Percentiles rank a stretch among this genome's conserved stretches.
These are phyloP conservation scores for Ceratocystis cacaofunesta DNA, from an alignment of 2,329 filamentous ascomycete species.

Conservation along the genomic window DNA sequence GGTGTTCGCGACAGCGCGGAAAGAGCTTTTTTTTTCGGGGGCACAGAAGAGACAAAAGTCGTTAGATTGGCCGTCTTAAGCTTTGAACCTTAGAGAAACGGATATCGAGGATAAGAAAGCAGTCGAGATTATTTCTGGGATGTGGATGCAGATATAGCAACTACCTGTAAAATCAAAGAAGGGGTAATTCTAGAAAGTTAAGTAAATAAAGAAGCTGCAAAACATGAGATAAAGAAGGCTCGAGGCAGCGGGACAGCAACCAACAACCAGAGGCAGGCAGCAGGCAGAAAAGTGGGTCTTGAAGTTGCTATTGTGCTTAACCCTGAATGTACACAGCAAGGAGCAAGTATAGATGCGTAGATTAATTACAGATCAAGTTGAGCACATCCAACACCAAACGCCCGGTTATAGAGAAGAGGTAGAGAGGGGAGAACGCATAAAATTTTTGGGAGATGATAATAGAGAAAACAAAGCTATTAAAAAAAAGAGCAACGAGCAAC, in stretches of 20 bases:
- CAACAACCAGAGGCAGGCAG: neutral
- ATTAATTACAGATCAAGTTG: neutral
- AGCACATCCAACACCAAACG: neutral
- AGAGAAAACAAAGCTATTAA: slow-evolving; percentile 4
- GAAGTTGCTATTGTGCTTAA: neutral
- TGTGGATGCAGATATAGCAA: neutral
- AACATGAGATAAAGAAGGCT: neutral
- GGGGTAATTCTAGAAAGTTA: neutral
- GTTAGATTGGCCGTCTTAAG: neutral
- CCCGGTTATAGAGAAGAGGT: neutral
- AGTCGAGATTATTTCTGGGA: neutral
- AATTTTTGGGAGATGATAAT: neutral
- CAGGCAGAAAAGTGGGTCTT: neutral
- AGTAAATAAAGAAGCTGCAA: neutral
- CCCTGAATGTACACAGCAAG: neutral
- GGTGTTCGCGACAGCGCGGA: slow-evolving; percentile 4
- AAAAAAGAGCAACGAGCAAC: neutral
- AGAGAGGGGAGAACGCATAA: neutral
- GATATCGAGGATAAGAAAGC: neutral
- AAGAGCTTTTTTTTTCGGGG: neutral
- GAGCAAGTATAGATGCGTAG: too few relatives aligned
- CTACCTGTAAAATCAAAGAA: neutral
- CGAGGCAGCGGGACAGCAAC: neutral
- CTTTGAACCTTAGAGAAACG: neutral
- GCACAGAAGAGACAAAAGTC: neutral